A percentile compares a stretch with the other conserved stretches of the same genome.
These are phyloP conservation scores for Chrysopogon serrulatus DNA, from an alignment of 176 grass and related monocot species.

Conservation along the genomic window DNA sequence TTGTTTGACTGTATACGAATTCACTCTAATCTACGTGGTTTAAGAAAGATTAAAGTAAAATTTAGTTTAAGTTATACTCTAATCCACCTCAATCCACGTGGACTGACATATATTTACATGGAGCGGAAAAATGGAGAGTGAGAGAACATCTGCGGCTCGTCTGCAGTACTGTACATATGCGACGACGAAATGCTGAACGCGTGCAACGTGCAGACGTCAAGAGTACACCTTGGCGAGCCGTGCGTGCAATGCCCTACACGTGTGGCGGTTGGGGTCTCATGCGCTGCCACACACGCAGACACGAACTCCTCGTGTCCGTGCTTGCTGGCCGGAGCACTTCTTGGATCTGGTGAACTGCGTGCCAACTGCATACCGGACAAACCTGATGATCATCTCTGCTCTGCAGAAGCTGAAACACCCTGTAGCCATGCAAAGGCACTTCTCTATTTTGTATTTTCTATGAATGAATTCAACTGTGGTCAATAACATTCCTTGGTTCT, in stretches of 20 bases:
- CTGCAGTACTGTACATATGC: background rate
- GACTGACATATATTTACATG: too few species aligned
- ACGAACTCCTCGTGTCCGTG: slow-evolving; percentile 8
- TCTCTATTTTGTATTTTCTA: background rate
- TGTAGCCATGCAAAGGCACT: background rate
- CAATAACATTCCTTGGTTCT: too few species aligned
- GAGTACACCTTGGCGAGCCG: background rate
- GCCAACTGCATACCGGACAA: slow-evolving; percentile 6
- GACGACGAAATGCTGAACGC: background rate
- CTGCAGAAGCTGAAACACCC: background rate
- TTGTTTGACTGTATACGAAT: too few species aligned
- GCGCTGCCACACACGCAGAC: background rate
- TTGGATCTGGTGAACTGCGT: slow-evolving; percentile 30
- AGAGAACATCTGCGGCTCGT: background rate
- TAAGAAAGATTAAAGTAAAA: too few species aligned
- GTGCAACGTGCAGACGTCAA: background rate
- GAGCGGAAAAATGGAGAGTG: too few species aligned
- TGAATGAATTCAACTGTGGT: background rate
- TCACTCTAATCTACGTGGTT: too few species aligned
- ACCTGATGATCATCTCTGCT: background rate
- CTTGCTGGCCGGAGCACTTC: background rate
- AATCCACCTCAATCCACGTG: too few species aligned
- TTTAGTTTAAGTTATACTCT: too few species aligned
- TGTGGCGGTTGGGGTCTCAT: slow-evolving; percentile 1
- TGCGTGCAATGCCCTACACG: background rate